These are phyloP conservation scores for Microascus cirrosus DNA, from an alignment of 2,329 filamentous ascomycete genomes.

Conservation along the genomic window DNA sequence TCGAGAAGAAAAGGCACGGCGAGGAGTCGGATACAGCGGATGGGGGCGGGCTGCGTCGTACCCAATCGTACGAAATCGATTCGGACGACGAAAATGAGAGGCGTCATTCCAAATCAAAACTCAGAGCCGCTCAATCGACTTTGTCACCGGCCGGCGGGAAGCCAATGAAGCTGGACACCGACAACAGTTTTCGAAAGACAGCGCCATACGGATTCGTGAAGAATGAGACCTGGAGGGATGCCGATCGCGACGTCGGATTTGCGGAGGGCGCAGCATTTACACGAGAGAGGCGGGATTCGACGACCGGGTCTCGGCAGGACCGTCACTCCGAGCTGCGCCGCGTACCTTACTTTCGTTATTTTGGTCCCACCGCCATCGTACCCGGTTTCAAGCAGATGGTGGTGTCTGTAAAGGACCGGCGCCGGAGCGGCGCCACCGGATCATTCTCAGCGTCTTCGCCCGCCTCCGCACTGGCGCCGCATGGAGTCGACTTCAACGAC, in stretches of 20 bases:
- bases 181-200: constrained; percentile 8
- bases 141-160: not conserved
- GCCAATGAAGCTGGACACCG: not conserved
- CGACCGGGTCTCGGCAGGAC: not conserved
- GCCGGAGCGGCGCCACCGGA: constrained; percentile 40
- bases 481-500: constrained; percentile 5
- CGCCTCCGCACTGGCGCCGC: constrained; percentile 20
- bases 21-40: not conserved
- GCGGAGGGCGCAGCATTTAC: not conserved
- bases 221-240: not conserved
- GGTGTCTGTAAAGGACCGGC: constrained; percentile 57
- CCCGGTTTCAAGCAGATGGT: constrained; percentile 93
- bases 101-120: constrained; percentile 6
- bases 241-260: not conserved
- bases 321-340: constrained; percentile 30
- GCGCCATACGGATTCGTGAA: constrained; percentile 1
- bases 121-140: not conserved
- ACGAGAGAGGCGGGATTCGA: not conserved
- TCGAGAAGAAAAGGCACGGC: constrained; percentile 26
- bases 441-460: constrained; percentile 46
- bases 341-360: constrained; percentile 84
- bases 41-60: not conserved
- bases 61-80: not conserved
- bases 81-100: constrained; percentile 1
- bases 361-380: constrained; percentile 82